Conservation (phyloP, 129 eudicot species). For the Lactuca sativa region DNA sequence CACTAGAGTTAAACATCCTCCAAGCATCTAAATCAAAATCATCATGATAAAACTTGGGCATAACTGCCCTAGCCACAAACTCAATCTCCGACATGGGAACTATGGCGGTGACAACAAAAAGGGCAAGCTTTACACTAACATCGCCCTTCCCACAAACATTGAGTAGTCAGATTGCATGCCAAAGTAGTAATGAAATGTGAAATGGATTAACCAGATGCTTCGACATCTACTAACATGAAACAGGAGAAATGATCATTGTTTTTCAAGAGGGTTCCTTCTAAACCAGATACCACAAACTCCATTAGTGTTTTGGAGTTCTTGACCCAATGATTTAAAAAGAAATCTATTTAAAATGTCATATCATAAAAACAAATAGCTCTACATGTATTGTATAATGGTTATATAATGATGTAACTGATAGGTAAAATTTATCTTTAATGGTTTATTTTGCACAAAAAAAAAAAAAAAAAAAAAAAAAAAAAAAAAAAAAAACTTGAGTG, state of each 20-base stretch:
- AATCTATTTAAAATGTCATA: too few relatives aligned
- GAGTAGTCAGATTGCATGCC: constrained; percentile 61
- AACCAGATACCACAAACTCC: constrained; percentile 62
- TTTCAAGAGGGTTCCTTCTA: constrained; percentile 78
- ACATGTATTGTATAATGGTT: too few relatives aligned
- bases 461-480: too few relatives aligned
- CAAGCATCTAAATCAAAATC: constrained; percentile 73
- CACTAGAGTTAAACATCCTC: constrained; percentile 56
- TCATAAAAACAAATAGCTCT: too few relatives aligned
- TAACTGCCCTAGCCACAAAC: constrained; percentile 74
- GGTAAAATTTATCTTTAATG: too few relatives aligned
- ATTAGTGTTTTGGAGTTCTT: neutral
- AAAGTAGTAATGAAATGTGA: constrained; percentile 42
- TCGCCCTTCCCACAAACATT: constrained; percentile 36
- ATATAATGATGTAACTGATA: too few relatives aligned
- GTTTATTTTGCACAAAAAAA: too few relatives aligned
- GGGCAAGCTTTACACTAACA: constrained; percentile 44
- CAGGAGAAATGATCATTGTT: constrained; percentile 60
- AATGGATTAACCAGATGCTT: constrained; percentile 73
- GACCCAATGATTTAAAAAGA: too few relatives aligned
- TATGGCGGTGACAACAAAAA: constrained; percentile 62
- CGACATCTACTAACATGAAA: constrained; percentile 81
- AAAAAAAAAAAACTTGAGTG: too few relatives aligned
- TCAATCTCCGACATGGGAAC: constrained; percentile 67
- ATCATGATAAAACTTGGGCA: constrained; percentile 76